Evolutionary conservation across 495 filamentous ascomycete genomes (phyloP).

Genomic region (Aspergillus ostianus): DNA sequence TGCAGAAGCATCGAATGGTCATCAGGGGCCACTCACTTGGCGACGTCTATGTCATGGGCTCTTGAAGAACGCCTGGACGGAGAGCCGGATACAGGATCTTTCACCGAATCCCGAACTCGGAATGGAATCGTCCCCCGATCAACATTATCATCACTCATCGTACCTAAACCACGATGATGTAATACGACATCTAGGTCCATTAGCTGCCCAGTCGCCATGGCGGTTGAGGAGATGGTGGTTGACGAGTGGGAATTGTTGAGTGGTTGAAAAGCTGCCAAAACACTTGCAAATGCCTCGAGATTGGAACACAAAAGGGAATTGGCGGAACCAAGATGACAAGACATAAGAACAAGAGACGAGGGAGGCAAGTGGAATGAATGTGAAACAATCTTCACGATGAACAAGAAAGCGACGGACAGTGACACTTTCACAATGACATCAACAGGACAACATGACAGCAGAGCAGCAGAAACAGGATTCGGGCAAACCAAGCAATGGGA

Average conservation of each 20-base stretch:
- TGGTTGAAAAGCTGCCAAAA: neutral
- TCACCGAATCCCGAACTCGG: conserved; percentile 12
- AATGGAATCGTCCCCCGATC: conserved; percentile 18
- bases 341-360: neutral
- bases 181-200: conserved; percentile 24
- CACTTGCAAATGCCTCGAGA: neutral
- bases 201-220: neutral
- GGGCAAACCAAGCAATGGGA: neutral
- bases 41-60: conserved; percentile 9
- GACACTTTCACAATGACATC: neutral
- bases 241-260: neutral
- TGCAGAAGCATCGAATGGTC: neutral
- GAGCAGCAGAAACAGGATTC: no score
- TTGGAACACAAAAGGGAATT: neutral
- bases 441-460: no score
- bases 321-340: neutral
- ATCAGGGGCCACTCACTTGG: conserved; percentile 17
- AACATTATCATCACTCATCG: conserved; percentile 24
- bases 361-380: neutral
- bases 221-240: neutral
- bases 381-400: neutral
- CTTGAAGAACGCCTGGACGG: neutral
- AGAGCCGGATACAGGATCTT: neutral
- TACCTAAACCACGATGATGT: conserved; percentile 15
- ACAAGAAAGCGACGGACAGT: neutral